Conservation (phyloP, 2,329 filamentous ascomycete genomes). For the Falciphora oryzae region DNA sequence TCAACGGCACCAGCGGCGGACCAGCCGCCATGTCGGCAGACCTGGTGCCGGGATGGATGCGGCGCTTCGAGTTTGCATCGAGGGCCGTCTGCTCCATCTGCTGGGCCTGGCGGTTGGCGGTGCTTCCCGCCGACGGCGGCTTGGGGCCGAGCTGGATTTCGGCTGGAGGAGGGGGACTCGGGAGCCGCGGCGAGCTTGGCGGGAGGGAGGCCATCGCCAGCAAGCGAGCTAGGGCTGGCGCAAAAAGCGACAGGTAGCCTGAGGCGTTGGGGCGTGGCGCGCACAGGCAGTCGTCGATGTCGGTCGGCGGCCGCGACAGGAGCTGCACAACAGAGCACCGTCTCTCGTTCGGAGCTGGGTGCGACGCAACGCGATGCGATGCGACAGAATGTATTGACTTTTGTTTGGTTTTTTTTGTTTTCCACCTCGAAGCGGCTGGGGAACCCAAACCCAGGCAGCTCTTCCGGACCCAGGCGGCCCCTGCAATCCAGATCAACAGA, state of each 20-base stretch:
- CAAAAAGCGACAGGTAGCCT: neutral
- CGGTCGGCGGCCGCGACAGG: neutral
- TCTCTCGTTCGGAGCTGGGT: neutral
- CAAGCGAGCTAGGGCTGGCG: neutral
- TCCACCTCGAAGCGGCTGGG: neutral
- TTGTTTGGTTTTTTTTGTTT: neutral
- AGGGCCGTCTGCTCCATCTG: conserved; percentile 58
- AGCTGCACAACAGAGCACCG: neutral
- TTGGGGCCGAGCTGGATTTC: conserved; percentile 76
- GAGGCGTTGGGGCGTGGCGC: neutral
- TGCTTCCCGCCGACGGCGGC: conserved; percentile 23
- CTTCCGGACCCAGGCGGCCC: neutral
- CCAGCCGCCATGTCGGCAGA: conserved; percentile 90
- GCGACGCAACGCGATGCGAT: neutral
- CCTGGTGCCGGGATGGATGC: conserved; percentile 89
- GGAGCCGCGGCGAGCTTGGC: conserved; percentile 83
- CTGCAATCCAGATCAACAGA: neutral
- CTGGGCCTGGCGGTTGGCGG: conserved; percentile 50
- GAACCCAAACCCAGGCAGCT: neutral
- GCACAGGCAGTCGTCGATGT: neutral
- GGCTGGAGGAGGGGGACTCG: conserved; percentile 88
- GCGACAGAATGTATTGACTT: neutral
- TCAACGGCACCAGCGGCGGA: conserved; percentile 78
- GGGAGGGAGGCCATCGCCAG: conserved; percentile 45
- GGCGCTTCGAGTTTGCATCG: conserved; percentile 70